These are phyloP conservation scores for Piromyces sp. DNA, from an alignment of 192 early-diverging fungal species.

Conservation along the genomic window DNA sequence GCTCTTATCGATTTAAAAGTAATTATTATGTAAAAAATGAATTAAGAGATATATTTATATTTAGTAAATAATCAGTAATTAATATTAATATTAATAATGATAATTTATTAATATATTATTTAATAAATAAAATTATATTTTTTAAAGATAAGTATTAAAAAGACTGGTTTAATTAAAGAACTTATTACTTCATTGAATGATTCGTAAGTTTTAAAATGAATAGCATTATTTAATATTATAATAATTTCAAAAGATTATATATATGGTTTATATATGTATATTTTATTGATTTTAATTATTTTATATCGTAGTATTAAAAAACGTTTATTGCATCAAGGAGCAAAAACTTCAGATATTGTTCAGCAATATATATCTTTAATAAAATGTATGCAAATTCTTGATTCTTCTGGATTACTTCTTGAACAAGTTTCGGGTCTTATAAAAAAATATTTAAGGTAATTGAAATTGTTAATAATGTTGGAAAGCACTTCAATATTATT, in stretches of 20 bases:
- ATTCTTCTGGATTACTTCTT: conserved; percentile 45
- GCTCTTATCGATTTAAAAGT: conserved; percentile 45
- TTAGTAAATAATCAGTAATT: background rate
- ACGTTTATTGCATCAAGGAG: conserved; percentile 53
- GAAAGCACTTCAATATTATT: no score
- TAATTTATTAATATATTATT: no score
- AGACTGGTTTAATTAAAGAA: background rate
- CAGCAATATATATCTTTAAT: conserved; percentile 53
- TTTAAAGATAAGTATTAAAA: background rate
- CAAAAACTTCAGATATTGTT: conserved; percentile 49
- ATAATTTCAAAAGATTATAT: no score
- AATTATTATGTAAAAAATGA: no score
- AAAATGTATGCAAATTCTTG: conserved; percentile 45
- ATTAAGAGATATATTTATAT: conserved; percentile 6
- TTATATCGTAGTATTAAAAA: conserved; percentile 15
- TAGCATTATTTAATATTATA: no score
- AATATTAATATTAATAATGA: no score
- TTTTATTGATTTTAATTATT: conserved; percentile 5
- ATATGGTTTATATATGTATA: no score
- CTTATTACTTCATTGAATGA: background rate
- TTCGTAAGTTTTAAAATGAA: background rate
- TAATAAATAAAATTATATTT: no score
- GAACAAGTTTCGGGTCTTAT: conserved; percentile 40
- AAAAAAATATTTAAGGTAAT: conserved; percentile 33
- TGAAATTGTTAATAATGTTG: no score